phyloP scores from a whole-genome alignment of 768 basidiomycete genomes.

The button mushroom (Agaricus bisporus) region DNA sequence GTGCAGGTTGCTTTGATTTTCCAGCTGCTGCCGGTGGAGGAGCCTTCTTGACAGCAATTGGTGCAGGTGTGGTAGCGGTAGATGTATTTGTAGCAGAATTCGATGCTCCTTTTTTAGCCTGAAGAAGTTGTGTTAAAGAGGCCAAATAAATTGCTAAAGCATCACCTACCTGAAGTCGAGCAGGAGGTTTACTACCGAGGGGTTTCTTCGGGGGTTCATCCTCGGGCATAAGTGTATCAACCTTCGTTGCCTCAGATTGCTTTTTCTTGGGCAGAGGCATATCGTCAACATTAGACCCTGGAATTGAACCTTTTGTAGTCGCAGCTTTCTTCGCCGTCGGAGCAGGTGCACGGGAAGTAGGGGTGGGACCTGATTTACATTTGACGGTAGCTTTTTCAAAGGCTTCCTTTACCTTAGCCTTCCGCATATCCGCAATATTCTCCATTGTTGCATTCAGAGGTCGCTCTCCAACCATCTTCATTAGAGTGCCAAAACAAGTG shows the following conservation, averaged over 20 bases:
- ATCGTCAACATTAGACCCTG: slow-evolving; percentile 21
- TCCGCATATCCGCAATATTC: slow-evolving; percentile 77
- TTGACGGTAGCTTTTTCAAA: slow-evolving; percentile 90
- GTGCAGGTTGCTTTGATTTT: slow-evolving; percentile 37
- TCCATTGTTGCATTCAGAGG: slow-evolving; percentile 86
- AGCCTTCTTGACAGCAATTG: slow-evolving; percentile 21
- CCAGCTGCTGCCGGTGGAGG: slow-evolving; percentile 37
- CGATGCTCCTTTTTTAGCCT: slow-evolving; percentile 48
- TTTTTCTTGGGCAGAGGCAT: slow-evolving; percentile 34
- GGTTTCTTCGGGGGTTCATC: slow-evolving; percentile 35
- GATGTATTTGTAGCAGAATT: slow-evolving; percentile 26
- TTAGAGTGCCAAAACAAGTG: slow-evolving; percentile 77
- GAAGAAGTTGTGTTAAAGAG: not conserved
- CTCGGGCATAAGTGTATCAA: slow-evolving; percentile 11
- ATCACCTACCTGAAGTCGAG: slow-evolving; percentile 22
- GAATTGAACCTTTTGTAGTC: slow-evolving; percentile 15
- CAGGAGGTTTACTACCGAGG: slow-evolving; percentile 46
- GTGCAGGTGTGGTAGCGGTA: slow-evolving; percentile 13
- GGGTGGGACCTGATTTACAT: slow-evolving; percentile 61
- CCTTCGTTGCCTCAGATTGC: slow-evolving; percentile 23
- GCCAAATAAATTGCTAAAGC: not conserved
- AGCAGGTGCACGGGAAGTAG: slow-evolving; percentile 46
- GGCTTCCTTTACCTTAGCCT: slow-evolving; percentile 90
- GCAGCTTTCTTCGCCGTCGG: slow-evolving; percentile 27
- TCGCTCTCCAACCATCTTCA: slow-evolving; percentile 96